Evolutionary conservation across 495 filamentous ascomycete genomes (phyloP), one percentile per base, ranked within the genome.

Genomic region (Bacidia gigantensis): DNA sequence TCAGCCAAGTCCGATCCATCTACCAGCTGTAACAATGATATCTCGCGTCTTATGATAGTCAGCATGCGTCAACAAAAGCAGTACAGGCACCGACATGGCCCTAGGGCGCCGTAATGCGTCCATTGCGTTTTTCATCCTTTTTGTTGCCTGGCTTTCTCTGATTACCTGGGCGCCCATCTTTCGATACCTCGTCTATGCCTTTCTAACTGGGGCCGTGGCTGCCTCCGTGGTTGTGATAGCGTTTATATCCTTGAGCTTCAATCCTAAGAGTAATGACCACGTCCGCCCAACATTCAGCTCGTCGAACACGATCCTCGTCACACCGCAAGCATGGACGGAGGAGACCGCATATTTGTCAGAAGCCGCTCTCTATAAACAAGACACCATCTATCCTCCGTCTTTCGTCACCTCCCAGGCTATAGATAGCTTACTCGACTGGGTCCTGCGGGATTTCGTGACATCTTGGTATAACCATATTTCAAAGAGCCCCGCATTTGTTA

Each of bases 381-480:
- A 65, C 25, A 79, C 84, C 12, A 74, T 97, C 43, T 93, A 86
- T 59, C 79, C 84, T 51, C 74, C 83, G 47, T 93, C 86, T 1
- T 81, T 83, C 52, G 72, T 82, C 45, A 78, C 97, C 20, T 94
- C 89, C 3, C 80, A 81, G 58, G 80, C 80, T 22, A 68, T 96
- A 52, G 88, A 97, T 65, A 79, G 82, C 47, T 66, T 97, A 23
- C 73, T 99, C 29, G 77, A 82, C 22, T 71, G 85, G 32, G 76
- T 94, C 49, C 70, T 86, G 44, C 77, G 87, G 41, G 89, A 96
- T 63, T 95, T 95, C 63, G 76, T 99, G 35, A 76, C 74, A 29
- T 82, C 82, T 11, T 99, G 92, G 92, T 96, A 96, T 64, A 72
- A 73, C 10, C 77, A 79, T 57, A 95, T 99, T 64, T 95, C 84